Percentiles rank a stretch among this genome's conserved stretches.
These are phyloP conservation scores for Mollisiaceae sp. DNA, from an alignment of 2,329 filamentous ascomycete species.

Conservation along the genomic window DNA sequence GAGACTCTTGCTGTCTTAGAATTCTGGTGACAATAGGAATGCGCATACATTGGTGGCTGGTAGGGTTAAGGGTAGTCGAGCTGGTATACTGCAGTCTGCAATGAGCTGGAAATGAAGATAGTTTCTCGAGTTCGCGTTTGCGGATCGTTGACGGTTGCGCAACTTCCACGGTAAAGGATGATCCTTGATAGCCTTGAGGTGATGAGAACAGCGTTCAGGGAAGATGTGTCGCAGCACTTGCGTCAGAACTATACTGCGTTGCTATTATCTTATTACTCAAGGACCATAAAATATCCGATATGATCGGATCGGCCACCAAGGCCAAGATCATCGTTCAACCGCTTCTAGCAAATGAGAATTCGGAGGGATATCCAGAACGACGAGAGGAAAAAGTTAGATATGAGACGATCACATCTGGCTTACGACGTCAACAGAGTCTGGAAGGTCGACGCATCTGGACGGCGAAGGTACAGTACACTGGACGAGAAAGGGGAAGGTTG, in stretches of 20 bases:
- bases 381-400: not conserved
- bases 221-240: not conserved
- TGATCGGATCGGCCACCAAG: not conserved
- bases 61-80: not conserved
- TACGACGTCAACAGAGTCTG: not conserved
- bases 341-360: not conserved
- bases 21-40: not conserved
- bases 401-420: not conserved
- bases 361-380: not conserved
- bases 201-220: not conserved
- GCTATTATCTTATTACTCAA: not conserved
- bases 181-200: conserved; percentile 3
- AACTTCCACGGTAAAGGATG: not conserved
- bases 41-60: conserved; percentile 4
- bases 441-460: not conserved
- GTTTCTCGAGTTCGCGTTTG: too few species aligned
- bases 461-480: too few species aligned
- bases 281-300: not conserved
- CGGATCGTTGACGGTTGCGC: not conserved
- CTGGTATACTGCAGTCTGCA: too few species aligned
- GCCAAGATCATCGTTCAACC: not conserved
- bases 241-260: not conserved
- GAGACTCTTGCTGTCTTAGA: not conserved
- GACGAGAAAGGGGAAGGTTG: not conserved
- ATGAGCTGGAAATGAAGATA: too few species aligned